Evolutionary conservation across 2,329 filamentous ascomycete genomes (phyloP).

Genomic region (Aureobasidium sp.): DNA sequence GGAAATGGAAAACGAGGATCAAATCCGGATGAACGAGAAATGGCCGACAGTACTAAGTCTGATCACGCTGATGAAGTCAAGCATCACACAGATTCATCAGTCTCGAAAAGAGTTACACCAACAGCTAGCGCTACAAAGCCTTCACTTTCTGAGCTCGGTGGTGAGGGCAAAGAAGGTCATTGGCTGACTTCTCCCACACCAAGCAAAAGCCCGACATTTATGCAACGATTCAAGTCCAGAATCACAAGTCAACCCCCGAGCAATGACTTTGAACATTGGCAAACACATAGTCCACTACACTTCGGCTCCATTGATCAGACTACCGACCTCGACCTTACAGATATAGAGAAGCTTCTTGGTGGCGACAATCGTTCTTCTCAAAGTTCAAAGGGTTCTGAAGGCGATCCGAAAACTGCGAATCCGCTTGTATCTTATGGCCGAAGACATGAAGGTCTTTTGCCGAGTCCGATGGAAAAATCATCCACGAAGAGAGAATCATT

Average conservation of each 20-base stretch:
- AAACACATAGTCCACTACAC: neutral
- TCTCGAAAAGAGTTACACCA: neutral
- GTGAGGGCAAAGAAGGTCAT: conserved; percentile 29
- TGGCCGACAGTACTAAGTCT: neutral
- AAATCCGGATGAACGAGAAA: conserved; percentile 21
- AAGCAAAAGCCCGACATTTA: neutral
- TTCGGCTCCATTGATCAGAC: conserved; percentile 1
- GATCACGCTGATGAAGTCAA: neutral
- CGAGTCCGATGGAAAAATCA: conserved; percentile 17
- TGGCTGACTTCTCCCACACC: conserved; percentile 22
- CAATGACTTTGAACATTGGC: neutral
- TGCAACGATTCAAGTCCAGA: neutral
- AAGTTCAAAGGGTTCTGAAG: neutral
- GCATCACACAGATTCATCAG: neutral
- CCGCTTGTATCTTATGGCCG: conserved; percentile 18
- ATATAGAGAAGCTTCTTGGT: neutral
- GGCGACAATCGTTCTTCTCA: neutral
- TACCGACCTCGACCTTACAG: neutral
- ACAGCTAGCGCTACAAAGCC: neutral
- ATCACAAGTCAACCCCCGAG: neutral
- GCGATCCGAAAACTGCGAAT: neutral
- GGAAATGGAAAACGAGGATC: conserved; percentile 25
- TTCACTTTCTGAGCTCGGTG: conserved; percentile 11
- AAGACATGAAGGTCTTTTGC: conserved; percentile 19
- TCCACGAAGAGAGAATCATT: conserved; percentile 18